A percentile compares a stretch with the other conserved stretches of the same genome.
Evolutionary conservation across 352 stramenopile genomes (phyloP).

Genomic region (Phytophthora quininea): DNA sequence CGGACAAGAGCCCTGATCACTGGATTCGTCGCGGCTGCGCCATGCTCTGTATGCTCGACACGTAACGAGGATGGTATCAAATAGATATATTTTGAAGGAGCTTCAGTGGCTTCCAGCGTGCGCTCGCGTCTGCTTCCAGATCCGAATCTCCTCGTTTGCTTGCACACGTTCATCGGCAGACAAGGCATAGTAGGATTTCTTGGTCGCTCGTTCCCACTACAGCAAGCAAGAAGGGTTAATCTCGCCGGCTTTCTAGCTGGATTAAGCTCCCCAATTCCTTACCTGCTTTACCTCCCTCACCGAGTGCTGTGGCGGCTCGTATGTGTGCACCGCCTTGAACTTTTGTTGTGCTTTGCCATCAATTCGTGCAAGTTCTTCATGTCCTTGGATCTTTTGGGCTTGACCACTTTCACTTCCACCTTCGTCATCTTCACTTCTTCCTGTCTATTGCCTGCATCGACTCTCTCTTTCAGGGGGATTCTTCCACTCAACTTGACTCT

Average conservation of each 20-base stretch:
- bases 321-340: slow-evolving; percentile 73
- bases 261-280: slow-evolving; percentile 4
- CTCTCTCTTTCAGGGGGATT: slow-evolving; percentile 2
- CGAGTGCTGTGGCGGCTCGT: slow-evolving; percentile 80
- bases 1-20: slow-evolving; percentile 82
- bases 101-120: slow-evolving; percentile 15
- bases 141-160: slow-evolving; percentile 73
- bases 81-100: slow-evolving; percentile 17
- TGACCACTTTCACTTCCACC: background rate
- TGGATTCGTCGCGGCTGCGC: slow-evolving; percentile 94
- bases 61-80: slow-evolving; percentile 47
- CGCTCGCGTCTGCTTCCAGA: slow-evolving; percentile 44
- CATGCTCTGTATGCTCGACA: slow-evolving; percentile 95
- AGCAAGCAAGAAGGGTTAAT: slow-evolving; percentile 5
- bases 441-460: background rate
- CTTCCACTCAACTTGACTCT: background rate
- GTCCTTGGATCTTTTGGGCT: slow-evolving; percentile 28
- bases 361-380: slow-evolving; percentile 63
- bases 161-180: slow-evolving; percentile 57
- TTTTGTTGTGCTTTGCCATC: slow-evolving; percentile 82
- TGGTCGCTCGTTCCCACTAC: slow-evolving; percentile 76
- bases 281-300: slow-evolving; percentile 78
- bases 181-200: slow-evolving; percentile 76
- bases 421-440: background rate
- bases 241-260: background rate